Base-by-base conservation (phyloP, 2,329 filamentous ascomycete genomes). In the Metarhizium album region DNA sequence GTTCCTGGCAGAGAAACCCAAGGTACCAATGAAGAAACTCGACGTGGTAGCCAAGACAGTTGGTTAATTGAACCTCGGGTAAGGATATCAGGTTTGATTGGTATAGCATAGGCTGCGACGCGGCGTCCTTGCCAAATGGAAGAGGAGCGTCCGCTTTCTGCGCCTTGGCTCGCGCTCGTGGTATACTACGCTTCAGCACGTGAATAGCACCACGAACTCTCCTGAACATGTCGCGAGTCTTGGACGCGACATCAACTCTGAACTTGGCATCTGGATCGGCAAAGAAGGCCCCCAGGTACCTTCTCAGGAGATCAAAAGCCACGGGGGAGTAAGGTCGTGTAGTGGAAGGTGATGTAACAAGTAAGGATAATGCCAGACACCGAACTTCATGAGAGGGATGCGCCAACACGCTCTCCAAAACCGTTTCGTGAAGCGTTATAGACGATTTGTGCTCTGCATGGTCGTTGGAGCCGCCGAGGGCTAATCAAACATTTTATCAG, bases 221-320 rank as follows among this genome's bases (percentile, higher is more conserved):
- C 59, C 86, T 83, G 52, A 90, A 80, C 64, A 97, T 80, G 58
- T 84, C 83, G 54, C 87, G 84, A 2, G 85, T 81, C 54, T 87
- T 79, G 23, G 82, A 82, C 24, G 91, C 74, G 2, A 94, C 75
- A 58, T 95, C 88, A 52, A 90, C 85, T 51, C 93, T 82, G 57
- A 90, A 86, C 59, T 91, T 89, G 5, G 91, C 83, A 62, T 96
- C 90, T 0, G 87, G 82, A 55, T 96, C 90, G 3, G 88, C 81
- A 62, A 94, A 85, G 55, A 91, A 81, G 16, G 83, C 78, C 1
- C 79, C 75, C 3, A 97, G 68, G 52, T 87, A 81, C 33, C 70
- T 73, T 49, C 75, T 75, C 2, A 97, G 70, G 13, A 85, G 74
- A 3, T 69, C 64, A 2, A 96, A 72, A 0, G 83, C 76, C 9